These are phyloP conservation scores for Clonostachys chloroleuca DNA, from an alignment of 2,329 filamentous ascomycete species.

Conservation along the genomic window DNA sequence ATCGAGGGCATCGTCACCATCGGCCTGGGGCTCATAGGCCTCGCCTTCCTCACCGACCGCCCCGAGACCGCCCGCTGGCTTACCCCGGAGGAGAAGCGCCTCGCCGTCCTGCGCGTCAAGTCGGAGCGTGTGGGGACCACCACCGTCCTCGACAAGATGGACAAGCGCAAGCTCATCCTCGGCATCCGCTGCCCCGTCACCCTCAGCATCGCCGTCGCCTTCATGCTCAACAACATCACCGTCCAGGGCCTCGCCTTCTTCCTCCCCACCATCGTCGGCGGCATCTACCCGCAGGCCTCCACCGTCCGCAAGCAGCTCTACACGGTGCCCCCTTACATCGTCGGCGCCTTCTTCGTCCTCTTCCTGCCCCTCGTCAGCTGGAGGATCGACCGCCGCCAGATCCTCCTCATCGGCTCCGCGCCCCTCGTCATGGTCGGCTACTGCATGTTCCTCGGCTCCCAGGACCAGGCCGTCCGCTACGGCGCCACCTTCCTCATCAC, in stretches of 20 bases:
- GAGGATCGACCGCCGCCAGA: conserved; percentile 52
- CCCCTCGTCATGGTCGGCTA: conserved; percentile 67
- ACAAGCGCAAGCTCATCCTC: conserved; percentile 50
- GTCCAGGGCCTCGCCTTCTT: conserved; percentile 70
- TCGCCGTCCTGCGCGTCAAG: conserved; percentile 64
- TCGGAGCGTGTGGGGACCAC: conserved; percentile 61
- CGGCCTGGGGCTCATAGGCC: conserved; percentile 52
- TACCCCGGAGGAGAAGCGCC: conserved; percentile 57
- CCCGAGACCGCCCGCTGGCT: conserved; percentile 67
- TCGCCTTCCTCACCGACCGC: conserved; percentile 63
- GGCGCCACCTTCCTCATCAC: conserved; percentile 68
- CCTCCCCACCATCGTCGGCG: conserved; percentile 62
- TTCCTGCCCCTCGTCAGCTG: conserved; percentile 58
- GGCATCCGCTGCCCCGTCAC: conserved; percentile 63
- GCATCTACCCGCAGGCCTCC: conserved; percentile 54
- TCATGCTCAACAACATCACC: conserved; percentile 64
- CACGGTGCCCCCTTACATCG: conserved; percentile 66
- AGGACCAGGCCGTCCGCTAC: conserved; percentile 51
- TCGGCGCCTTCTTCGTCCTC: conserved; percentile 64
- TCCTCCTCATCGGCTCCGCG: conserved; percentile 55
- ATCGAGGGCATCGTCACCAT: conserved; percentile 61
- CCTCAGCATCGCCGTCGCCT: conserved; percentile 50
- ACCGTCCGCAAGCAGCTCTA: conserved; percentile 63
- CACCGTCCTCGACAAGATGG: conserved; percentile 59
- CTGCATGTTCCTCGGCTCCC: conserved; percentile 62